phyloP scores from a whole-genome alignment of 2,329 filamentous ascomycete genomes.

The Fusarium tupiense region DNA sequence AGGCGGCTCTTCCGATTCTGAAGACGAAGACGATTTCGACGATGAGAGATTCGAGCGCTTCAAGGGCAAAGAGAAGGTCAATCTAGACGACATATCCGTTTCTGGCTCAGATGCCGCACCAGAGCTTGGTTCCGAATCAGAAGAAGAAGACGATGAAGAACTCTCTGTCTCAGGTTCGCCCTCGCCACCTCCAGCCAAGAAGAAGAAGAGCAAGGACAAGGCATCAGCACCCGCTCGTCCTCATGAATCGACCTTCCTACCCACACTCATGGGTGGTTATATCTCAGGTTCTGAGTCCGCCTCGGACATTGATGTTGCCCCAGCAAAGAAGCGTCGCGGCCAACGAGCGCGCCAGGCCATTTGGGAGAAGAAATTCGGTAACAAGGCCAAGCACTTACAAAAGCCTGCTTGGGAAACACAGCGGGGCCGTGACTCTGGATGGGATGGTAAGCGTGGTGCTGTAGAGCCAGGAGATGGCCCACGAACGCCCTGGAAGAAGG shows the following conservation, averaged over 20 bases:
- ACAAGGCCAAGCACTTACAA: slow-evolving; percentile 73
- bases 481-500: slow-evolving; percentile 64
- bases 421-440: slow-evolving; percentile 59
- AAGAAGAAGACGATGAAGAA: slow-evolving; percentile 27
- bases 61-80: slow-evolving; percentile 49
- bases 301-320: slow-evolving; percentile 72
- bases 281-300: slow-evolving; percentile 78
- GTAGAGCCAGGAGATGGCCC: slow-evolving; percentile 55
- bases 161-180: slow-evolving; percentile 46
- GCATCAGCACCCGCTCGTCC: slow-evolving; percentile 14
- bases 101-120: slow-evolving; percentile 49
- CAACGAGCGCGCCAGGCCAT: slow-evolving; percentile 82
- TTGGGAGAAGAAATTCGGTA: slow-evolving; percentile 82
- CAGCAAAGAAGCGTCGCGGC: slow-evolving; percentile 77
- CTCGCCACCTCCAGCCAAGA: slow-evolving; percentile 48
- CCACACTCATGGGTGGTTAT: slow-evolving; percentile 82
- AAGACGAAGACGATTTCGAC: slow-evolving; percentile 53
- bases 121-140: slow-evolving; percentile 42
- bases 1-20: slow-evolving; percentile 54
- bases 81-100: slow-evolving; percentile 53
- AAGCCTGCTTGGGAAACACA: slow-evolving; percentile 47
- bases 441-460: slow-evolving; percentile 67
- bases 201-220: slow-evolving; percentile 47
- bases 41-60: slow-evolving; percentile 45
- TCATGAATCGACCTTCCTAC: slow-evolving; percentile 71